Conservation (phyloP, 2,329 filamentous ascomycete genomes). For the Hymenoscyphus occultus region DNA sequence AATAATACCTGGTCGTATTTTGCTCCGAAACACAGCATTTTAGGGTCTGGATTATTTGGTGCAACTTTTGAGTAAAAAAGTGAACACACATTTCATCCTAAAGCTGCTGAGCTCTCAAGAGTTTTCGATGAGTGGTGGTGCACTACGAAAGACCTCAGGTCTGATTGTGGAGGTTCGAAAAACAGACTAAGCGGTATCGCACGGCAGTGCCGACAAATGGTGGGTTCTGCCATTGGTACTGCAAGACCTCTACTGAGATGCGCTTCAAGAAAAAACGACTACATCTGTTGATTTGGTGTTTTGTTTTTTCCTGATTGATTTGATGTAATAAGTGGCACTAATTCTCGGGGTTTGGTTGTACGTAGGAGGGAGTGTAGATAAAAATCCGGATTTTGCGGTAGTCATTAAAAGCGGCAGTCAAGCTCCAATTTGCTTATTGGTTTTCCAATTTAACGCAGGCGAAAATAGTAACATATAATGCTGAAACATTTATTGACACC, state of each 20-base stretch:
- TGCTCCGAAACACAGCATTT: constrained; percentile 1
- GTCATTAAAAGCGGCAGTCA: too few species aligned
- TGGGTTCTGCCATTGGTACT: neutral
- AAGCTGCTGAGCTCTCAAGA: constrained; percentile 11
- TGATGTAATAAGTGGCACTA: too few species aligned
- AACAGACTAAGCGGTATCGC: constrained; percentile 10
- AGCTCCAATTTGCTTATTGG: too few species aligned
- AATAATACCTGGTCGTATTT: constrained; percentile 1
- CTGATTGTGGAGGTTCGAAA: neutral
- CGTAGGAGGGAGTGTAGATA: too few species aligned
- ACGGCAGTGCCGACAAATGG: neutral
- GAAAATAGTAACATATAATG: too few species aligned
- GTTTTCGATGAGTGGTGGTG: constrained; percentile 17
- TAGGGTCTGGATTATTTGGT: neutral
- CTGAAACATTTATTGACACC: too few species aligned
- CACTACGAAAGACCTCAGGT: neutral
- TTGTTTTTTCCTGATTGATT: too few species aligned
- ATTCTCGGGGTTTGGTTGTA: too few species aligned
- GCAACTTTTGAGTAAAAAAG: constrained; percentile 11
- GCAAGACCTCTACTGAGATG: neutral
- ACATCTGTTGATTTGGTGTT: neutral
- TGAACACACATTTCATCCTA: constrained; percentile 15
- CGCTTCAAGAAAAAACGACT: neutral
- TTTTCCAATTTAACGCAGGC: too few species aligned
- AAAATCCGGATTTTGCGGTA: too few species aligned